Conservation (phyloP, 2,329 filamentous ascomycete genomes). For the Zasmidium cellare region DNA sequence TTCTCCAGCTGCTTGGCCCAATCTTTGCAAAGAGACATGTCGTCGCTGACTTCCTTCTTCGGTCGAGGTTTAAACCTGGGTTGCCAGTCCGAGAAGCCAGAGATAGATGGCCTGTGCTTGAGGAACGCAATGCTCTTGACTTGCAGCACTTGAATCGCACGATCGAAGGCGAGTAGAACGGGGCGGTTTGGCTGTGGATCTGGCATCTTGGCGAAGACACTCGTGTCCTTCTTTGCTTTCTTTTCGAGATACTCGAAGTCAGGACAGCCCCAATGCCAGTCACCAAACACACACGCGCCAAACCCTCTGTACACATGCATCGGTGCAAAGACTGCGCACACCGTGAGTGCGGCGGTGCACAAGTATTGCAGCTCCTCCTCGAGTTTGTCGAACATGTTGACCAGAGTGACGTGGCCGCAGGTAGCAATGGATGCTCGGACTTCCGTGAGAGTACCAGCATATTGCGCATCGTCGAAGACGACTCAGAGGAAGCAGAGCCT, state of each 20-base stretch:
- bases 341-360: constrained; percentile 13
- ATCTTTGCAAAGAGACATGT: constrained; percentile 13
- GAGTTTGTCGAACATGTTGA: constrained; percentile 14
- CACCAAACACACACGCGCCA: constrained; percentile 18
- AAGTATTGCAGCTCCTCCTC: constrained; percentile 16
- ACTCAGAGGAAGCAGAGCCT: constrained; percentile 14
- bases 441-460: constrained; percentile 13
- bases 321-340: constrained; percentile 20
- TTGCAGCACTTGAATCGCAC: constrained; percentile 16
- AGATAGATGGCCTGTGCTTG: constrained; percentile 11
- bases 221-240: constrained; percentile 17
- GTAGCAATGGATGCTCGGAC: constrained; percentile 15
- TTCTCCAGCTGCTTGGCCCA: constrained; percentile 14
- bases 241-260: constrained; percentile 13
- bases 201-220: constrained; percentile 15
- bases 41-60: constrained; percentile 16
- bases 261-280: constrained; percentile 23
- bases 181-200: constrained; percentile 17
- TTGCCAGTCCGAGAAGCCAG: constrained; percentile 14
- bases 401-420: constrained; percentile 7
- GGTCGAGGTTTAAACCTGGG: constrained; percentile 9
- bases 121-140: constrained; percentile 18
- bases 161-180: constrained; percentile 17
- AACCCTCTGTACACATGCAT: constrained; percentile 24
- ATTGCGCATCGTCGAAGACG: constrained; percentile 16